phyloP scores from a whole-genome alignment of 805 yeast species.

The Yarrowia keelungensis region DNA sequence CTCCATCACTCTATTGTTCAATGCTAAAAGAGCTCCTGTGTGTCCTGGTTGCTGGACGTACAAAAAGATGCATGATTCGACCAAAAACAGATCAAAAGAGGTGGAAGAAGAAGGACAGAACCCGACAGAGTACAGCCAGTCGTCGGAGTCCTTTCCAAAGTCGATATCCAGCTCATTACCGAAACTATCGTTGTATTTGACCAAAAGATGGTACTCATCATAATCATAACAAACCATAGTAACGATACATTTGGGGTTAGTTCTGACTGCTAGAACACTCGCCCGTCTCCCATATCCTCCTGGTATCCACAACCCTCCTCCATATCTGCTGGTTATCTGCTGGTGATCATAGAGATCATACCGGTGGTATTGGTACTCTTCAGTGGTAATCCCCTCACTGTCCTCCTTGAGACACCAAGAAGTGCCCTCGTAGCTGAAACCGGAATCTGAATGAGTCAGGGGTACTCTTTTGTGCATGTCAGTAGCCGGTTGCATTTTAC shows the following conservation, averaged over 20 bases:
- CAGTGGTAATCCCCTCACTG: neutral
- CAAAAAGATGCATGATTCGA: conserved; percentile 5
- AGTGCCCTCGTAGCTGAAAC: neutral
- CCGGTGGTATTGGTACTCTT: neutral
- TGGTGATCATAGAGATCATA: no score
- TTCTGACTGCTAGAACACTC: neutral
- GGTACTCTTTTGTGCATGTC: conserved; percentile 4
- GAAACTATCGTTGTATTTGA: neutral
- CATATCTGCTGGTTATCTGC: conserved; percentile 1
- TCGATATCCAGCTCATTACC: neutral
- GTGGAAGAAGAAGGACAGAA: neutral
- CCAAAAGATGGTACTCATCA: neutral
- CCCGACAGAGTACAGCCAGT: conserved; percentile 13
- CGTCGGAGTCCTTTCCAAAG: neutral
- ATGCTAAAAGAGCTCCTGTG: neutral
- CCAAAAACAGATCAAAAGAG: conserved; percentile 6
- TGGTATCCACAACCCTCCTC: neutral
- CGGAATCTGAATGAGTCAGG: neutral
- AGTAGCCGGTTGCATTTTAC: neutral
- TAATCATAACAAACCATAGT: neutral
- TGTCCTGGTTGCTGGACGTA: conserved; percentile 5
- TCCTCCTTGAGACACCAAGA: neutral
- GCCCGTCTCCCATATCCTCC: neutral
- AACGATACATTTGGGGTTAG: neutral
- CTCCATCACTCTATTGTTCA: conserved; percentile 16